These are phyloP conservation scores for Centrapalus pauciflorus DNA, from an alignment of 129 eudicot species.

Conservation along the genomic window DNA sequence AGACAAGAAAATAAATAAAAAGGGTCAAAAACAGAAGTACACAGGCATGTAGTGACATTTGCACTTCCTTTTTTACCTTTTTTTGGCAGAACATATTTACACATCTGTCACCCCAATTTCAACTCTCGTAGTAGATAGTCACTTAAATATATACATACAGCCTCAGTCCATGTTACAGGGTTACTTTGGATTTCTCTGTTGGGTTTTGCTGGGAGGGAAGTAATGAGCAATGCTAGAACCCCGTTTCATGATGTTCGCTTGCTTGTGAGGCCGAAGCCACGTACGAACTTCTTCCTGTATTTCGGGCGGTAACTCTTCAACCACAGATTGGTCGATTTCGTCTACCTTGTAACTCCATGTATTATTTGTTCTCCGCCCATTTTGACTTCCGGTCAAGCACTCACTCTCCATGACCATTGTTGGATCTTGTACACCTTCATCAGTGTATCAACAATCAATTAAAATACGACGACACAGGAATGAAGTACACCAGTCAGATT, in stretches of 20 bases:
- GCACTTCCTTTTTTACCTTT: no score
- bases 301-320: conserved; percentile 69
- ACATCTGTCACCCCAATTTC: no score
- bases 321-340: conserved; percentile 71
- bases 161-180: neutral
- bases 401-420: conserved; percentile 15
- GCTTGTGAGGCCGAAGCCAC: conserved; percentile 65
- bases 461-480: neutral
- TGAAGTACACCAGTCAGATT: neutral
- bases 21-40: no score
- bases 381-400: conserved; percentile 14
- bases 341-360: conserved; percentile 64
- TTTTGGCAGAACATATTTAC: no score
- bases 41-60: no score
- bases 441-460: conserved; percentile 6
- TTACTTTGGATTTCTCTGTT: conserved; percentile 3
- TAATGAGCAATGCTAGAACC: conserved; percentile 68
- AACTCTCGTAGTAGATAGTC: no score
- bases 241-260: conserved; percentile 35
- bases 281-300: conserved; percentile 67
- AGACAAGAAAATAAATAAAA: no score
- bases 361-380: conserved; percentile 13
- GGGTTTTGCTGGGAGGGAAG: conserved; percentile 46
- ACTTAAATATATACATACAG: no score
- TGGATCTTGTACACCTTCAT: conserved; percentile 26